A percentile compares a stretch with the other conserved stretches of the same genome.
Evolutionary conservation across 495 filamentous ascomycete genomes (phyloP).

Genomic region (Hypoxylon fragiforme): DNA sequence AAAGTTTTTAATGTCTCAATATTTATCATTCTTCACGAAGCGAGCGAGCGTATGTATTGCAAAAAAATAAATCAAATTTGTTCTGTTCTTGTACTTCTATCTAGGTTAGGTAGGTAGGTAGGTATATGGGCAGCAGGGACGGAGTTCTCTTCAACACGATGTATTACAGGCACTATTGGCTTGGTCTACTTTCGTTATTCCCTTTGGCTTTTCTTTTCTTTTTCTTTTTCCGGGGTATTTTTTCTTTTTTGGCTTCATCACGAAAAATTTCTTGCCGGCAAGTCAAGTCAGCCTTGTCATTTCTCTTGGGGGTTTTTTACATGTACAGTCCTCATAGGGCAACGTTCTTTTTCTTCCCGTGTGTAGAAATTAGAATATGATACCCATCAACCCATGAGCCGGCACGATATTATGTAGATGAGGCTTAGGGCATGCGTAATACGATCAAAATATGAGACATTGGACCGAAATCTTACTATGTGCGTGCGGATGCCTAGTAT

Average conservation of each 20-base stretch:
- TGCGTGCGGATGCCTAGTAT: not conserved
- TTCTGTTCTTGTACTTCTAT: slow-evolving; percentile 29
- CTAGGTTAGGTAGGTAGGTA: too few relatives aligned
- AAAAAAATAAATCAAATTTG: too few relatives aligned
- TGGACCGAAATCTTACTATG: slow-evolving; percentile 1
- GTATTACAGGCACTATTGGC: slow-evolving; percentile 19
- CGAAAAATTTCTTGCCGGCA: not conserved
- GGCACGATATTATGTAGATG: not conserved
- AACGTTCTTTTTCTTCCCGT: slow-evolving; percentile 11
- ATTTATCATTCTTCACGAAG: too few relatives aligned
- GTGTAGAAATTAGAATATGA: slow-evolving; percentile 30
- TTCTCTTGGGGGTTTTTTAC: slow-evolving; percentile 6
- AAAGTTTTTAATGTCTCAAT: too few relatives aligned
- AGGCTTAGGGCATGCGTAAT: slow-evolving; percentile 17
- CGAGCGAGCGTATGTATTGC: too few relatives aligned
- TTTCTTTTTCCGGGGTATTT: slow-evolving; percentile 1
- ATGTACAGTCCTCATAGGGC: slow-evolving; percentile 7
- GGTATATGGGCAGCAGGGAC: slow-evolving; percentile 19
- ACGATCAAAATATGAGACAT: not conserved
- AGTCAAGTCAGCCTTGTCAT: slow-evolving; percentile 11
- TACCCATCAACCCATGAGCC: slow-evolving; percentile 18
- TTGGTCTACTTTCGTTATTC: slow-evolving; percentile 1
- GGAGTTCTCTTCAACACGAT: slow-evolving; percentile 24
- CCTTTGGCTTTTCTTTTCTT: slow-evolving; percentile 11
- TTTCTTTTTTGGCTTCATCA: not conserved